Base-by-base conservation (phyloP, 108 stramenopile species). In the Cyclostephanos invisitatus region DNA sequence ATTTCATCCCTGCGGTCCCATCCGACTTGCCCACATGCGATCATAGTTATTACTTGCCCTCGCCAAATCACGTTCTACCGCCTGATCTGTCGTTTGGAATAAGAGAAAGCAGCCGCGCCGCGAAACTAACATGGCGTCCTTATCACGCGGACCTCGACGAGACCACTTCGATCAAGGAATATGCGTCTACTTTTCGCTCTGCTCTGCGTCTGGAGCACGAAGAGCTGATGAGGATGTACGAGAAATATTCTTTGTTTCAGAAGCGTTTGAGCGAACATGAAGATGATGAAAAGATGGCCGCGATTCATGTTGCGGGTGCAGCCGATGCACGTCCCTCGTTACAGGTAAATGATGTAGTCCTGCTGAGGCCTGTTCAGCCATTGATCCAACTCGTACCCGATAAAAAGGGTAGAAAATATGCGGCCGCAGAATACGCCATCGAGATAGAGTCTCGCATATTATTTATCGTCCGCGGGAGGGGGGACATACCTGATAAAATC, bases 321-420 rank as follows among this genome's bases (percentile, higher is more conserved):
- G 61, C 82, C 11, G 87, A 91, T 67, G 88, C 82, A 20, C 70
- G 75, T 14, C 90, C 90, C 4, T 62, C 85, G 24, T 49, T 91
- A 36, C 54, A 74, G 51, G 50, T 84, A 9, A 78, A 77, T n/a
- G 90, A 89, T 68, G 63, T 69, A 47, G 79, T 84, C 29, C 55
- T 91, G 62, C 38, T 91, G 35, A 87, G 90, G n/a, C 85, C 90
- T 22, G 27, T 77, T 0, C 38, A 44, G 21, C 70, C 66, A 17
- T 25, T 78, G 12, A 37, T 44, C 24, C 6, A 24, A 12, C 7
- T 37, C 2, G 14, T 24, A 17, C 11, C 12, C 17, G 22, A 14
- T 57, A 7, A 18, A n/a, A 62, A 55, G 62, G 56, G 22, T 21
- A 28, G 21, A n/a, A n/a, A n/a, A 42, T n/a, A 2, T 6, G 24